phyloP scores from a whole-genome alignment of 2,329 filamentous ascomycete genomes.

The Paraphoma sp. region DNA sequence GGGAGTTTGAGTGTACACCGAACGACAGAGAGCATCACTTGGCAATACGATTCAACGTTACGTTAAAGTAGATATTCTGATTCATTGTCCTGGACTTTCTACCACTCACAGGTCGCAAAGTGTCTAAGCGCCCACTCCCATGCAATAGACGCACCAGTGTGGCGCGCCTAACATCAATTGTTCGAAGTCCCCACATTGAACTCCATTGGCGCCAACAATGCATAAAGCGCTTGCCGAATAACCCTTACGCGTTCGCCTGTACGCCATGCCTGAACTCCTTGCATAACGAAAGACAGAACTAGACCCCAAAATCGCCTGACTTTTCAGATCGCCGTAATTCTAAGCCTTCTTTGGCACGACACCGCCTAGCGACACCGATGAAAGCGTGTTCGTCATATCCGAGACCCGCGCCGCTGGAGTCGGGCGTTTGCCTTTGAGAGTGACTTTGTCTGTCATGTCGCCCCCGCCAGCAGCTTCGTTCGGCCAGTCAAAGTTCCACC shows the following conservation, averaged over 20 bases:
- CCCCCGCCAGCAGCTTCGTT: constrained; percentile 12
- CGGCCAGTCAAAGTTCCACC: constrained; percentile 39
- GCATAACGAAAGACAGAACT: neutral
- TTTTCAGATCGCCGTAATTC: neutral
- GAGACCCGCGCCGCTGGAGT: neutral
- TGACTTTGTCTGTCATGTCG: constrained; percentile 16
- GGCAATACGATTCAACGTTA: too few species aligned
- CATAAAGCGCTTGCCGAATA: neutral
- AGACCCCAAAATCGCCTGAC: neutral
- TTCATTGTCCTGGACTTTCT: too few species aligned
- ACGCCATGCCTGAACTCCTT: neutral
- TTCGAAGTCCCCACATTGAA: neutral
- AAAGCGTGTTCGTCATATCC: constrained; percentile 7
- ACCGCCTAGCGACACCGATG: constrained; percentile 8
- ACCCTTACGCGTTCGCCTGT: neutral
- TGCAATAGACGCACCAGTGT: neutral
- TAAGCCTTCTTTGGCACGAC: constrained; percentile 10
- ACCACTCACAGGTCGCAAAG: too few species aligned
- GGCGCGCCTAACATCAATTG: neutral
- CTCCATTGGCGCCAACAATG: neutral
- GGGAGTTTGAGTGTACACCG: too few species aligned
- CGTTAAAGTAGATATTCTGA: too few species aligned
- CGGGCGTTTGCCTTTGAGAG: neutral
- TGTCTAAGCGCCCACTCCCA: neutral
- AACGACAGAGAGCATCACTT: too few species aligned